These are phyloP conservation scores for Penicillium salamii DNA, from an alignment of 495 filamentous ascomycete genomes.

Conservation along the genomic window DNA sequence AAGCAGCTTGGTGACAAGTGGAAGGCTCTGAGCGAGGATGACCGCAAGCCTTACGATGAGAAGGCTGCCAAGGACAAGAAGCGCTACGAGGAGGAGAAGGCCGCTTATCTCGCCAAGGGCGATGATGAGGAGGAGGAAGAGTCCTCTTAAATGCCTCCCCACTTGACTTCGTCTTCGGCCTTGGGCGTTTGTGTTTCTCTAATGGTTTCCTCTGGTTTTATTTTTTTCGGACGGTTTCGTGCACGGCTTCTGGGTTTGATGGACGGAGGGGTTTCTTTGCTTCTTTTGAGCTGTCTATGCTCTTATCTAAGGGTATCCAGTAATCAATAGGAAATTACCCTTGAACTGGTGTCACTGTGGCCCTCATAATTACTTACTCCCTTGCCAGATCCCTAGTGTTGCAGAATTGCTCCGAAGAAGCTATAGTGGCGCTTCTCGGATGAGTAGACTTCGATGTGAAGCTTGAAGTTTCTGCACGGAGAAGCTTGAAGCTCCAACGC, in stretches of 20 bases:
- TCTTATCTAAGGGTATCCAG: constrained; percentile 27
- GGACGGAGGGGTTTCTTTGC: constrained; percentile 42
- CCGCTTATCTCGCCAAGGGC: constrained; percentile 65
- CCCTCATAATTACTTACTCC: background rate
- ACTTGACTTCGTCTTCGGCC: constrained; percentile 24
- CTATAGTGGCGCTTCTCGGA: too few species aligned
- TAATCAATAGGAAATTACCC: constrained; percentile 33
- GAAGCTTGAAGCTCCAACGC: background rate
- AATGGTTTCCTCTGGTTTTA: constrained; percentile 33
- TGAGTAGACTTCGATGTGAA: too few species aligned
- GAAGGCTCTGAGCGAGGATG: constrained; percentile 89
- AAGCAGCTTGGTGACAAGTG: constrained; percentile 96
- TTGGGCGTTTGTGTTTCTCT: constrained; percentile 39
- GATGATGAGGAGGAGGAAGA: constrained; percentile 54
- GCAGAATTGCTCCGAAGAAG: too few species aligned
- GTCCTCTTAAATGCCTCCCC: constrained; percentile 39
- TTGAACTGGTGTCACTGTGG: constrained; percentile 1
- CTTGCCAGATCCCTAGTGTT: background rate
- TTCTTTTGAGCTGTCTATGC: constrained; percentile 29
- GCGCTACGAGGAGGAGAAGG: constrained; percentile 97
- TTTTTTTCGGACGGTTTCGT: constrained; percentile 17
- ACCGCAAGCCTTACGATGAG: constrained; percentile 88
- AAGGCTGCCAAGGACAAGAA: constrained; percentile 97
- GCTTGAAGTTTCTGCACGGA: background rate
- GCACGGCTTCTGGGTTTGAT: constrained; percentile 42